These are phyloP conservation scores for Penicillium sclerotiorum DNA, from an alignment of 2,329 filamentous ascomycete species.

Conservation along the genomic window DNA sequence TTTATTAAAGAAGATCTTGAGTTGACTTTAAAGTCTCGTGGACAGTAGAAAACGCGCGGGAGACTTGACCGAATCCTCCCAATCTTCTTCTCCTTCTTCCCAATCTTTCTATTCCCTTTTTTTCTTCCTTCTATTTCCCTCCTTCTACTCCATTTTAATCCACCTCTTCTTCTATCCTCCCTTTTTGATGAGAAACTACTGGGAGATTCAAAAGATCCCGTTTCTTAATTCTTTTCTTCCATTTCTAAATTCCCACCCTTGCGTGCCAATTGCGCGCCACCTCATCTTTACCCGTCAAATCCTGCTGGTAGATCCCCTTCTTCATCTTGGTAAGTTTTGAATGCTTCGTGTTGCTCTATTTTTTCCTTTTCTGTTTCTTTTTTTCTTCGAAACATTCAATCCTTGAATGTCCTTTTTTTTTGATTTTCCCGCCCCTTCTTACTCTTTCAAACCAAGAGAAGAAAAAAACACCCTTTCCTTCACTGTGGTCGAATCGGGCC, in stretches of 20 bases:
- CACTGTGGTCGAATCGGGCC: neutral
- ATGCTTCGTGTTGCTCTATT: conserved; percentile 5
- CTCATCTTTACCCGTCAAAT: conserved; percentile 15
- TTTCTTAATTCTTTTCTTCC: too few relatives aligned
- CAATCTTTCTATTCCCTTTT: conserved; percentile 1
- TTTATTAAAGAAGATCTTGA: neutral
- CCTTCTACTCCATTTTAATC: too few relatives aligned
- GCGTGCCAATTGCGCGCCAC: conserved; percentile 6
- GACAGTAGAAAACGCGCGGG: conserved; percentile 11
- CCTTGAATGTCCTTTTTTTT: neutral
- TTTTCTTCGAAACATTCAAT: neutral
- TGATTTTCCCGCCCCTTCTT: neutral
- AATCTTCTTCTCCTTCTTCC: conserved; percentile 9
- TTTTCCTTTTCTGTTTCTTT: neutral
- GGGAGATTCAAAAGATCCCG: too few relatives aligned
- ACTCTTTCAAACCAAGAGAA: neutral
- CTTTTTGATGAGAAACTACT: too few relatives aligned
- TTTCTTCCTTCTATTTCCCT: conserved; percentile 5
- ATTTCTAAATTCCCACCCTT: too few relatives aligned
- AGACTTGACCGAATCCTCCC: conserved; percentile 10
- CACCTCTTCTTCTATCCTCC: neutral
- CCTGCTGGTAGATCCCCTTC: conserved; percentile 18
- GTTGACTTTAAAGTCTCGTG: neutral
- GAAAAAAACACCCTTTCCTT: neutral
- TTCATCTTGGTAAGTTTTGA: neutral